phyloP scores from a whole-genome alignment of 768 basidiomycete species.

The Lentinula sp. region DNA sequence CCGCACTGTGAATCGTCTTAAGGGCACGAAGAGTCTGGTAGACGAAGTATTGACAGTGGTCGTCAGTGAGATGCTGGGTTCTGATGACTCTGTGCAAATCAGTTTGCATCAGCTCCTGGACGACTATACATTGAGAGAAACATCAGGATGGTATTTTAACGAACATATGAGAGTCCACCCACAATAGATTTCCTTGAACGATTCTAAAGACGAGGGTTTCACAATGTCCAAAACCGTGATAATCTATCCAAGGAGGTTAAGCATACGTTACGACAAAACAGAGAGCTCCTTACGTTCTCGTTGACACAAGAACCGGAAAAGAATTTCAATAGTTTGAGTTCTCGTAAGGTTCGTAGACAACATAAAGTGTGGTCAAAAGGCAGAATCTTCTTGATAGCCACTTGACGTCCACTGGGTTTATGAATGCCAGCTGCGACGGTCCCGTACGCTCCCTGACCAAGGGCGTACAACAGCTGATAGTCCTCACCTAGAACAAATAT shows the following conservation, averaged over 20 bases:
- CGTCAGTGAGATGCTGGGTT: conserved; percentile 34
- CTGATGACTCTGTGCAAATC: conserved; percentile 89
- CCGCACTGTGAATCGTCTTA: conserved; percentile 85
- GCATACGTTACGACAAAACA: neutral
- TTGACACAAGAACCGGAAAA: conserved; percentile 76
- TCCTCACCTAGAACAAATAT: conserved; percentile 44
- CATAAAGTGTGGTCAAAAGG: conserved; percentile 94
- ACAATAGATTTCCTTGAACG: conserved; percentile 89
- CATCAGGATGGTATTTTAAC: conserved; percentile 5
- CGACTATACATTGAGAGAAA: conserved; percentile 36
- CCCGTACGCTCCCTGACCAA: conserved; percentile 87
- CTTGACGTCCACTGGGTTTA: conserved; percentile 71
- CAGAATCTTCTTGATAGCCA: conserved; percentile 94
- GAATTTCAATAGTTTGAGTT: conserved; percentile 86
- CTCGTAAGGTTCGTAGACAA: conserved; percentile 82
- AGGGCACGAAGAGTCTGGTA: conserved; percentile 83
- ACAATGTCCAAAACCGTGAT: conserved; percentile 90
- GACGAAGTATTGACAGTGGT: conserved; percentile 49
- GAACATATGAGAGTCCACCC: conserved; percentile 12
- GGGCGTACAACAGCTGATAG: conserved; percentile 66
- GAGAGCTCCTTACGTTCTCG: conserved; percentile 53
- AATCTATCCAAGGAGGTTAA: conserved; percentile 42
- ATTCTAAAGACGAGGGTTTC: conserved; percentile 67
- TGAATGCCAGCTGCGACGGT: conserved; percentile 88
- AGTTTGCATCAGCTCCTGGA: conserved; percentile 88